Conservation (phyloP, 2,329 filamentous ascomycete genomes). For the Aureobasidium lini region DNA sequence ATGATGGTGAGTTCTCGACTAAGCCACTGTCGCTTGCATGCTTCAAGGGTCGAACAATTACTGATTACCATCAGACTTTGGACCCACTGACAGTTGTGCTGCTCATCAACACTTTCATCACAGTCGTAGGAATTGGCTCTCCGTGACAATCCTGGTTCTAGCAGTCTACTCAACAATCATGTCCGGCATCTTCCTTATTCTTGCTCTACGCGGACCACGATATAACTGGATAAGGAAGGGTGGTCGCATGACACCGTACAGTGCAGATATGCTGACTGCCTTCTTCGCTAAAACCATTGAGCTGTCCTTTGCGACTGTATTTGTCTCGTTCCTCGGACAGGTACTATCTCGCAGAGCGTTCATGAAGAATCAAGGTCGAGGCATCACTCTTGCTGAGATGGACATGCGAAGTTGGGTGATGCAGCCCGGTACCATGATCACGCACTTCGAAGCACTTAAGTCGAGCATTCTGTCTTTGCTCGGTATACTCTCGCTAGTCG, state of each 20-base stretch:
- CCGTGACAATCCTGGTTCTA: constrained; percentile 29
- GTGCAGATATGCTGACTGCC: constrained; percentile 60
- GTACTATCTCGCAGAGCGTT: constrained; percentile 64
- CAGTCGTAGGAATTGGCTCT: constrained; percentile 39
- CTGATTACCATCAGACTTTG: constrained; percentile 20
- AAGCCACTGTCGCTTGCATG: no score
- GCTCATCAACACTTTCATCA: constrained; percentile 33
- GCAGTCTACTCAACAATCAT: constrained; percentile 54
- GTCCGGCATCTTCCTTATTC: constrained; percentile 58
- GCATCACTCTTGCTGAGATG: constrained; percentile 68
- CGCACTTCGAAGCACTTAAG: constrained; percentile 57
- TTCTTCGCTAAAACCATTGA: constrained; percentile 71
- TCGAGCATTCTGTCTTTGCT: constrained; percentile 58
- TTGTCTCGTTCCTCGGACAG: constrained; percentile 68
- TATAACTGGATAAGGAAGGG: constrained; percentile 51
- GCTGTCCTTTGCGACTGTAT: constrained; percentile 68
- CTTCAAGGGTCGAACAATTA: no score
- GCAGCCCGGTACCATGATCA: constrained; percentile 57
- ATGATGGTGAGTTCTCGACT: background rate
- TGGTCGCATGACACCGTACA: constrained; percentile 49
- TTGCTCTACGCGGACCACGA: constrained; percentile 54
- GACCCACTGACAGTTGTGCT: constrained; percentile 30
- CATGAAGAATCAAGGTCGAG: constrained; percentile 40
- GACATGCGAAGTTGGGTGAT: constrained; percentile 65
- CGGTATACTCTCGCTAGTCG: constrained; percentile 56